Conservation (phyloP, 495 filamentous ascomycete genomes). For the Penicillium mononematosum region DNA sequence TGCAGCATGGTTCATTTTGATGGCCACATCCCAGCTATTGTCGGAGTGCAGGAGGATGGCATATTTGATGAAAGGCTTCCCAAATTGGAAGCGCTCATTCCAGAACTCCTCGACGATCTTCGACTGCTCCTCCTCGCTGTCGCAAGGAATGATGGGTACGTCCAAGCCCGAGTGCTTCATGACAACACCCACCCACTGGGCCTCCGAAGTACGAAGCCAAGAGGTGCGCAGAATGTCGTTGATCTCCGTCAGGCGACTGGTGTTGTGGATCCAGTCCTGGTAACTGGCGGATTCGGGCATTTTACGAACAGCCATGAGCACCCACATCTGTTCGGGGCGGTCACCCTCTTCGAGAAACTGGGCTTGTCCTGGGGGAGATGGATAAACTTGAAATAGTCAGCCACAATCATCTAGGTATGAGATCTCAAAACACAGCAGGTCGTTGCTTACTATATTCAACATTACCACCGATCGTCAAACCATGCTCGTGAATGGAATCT, state of each 20-base stretch:
- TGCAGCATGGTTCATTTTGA: constrained; percentile 23
- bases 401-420: neutral
- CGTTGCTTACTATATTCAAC: neutral
- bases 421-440: neutral
- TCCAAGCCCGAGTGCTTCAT: constrained; percentile 8
- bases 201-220: constrained; percentile 7
- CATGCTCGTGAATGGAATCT: neutral
- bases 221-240: constrained; percentile 25
- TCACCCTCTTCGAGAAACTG: constrained; percentile 24
- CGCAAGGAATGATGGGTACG: constrained; percentile 9
- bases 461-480: neutral
- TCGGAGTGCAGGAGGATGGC: constrained; percentile 14
- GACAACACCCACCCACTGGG: constrained; percentile 14
- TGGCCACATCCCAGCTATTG: constrained; percentile 14
- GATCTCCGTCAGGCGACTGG: constrained; percentile 10
- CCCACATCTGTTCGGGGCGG: constrained; percentile 18
- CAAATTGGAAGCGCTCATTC: constrained; percentile 16
- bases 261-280: constrained; percentile 14
- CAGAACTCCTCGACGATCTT: constrained; percentile 14
- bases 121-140: constrained; percentile 10
- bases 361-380: constrained; percentile 22
- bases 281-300: constrained; percentile 9
- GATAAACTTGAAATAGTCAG: constrained; percentile 16
- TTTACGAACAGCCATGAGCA: constrained; percentile 19
- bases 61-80: constrained; percentile 21